phyloP scores from a whole-genome alignment of 495 filamentous ascomycete genomes.

The Darksidea phi region DNA sequence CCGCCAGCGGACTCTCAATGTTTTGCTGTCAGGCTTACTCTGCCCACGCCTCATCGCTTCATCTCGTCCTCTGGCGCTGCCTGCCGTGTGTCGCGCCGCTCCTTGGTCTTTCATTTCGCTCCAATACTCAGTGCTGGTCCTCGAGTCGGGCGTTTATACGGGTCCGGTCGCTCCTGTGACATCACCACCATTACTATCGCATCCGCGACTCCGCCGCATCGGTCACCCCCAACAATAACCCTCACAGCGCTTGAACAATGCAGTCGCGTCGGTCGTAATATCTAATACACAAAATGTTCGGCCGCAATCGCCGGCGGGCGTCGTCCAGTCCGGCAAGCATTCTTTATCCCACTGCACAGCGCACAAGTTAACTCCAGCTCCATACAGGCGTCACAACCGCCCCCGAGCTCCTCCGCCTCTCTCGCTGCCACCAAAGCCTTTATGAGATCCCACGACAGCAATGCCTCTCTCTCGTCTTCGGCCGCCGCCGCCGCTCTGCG shows the following conservation, averaged over 20 bases:
- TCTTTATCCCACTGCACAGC: background rate
- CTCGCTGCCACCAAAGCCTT: conserved; percentile 80
- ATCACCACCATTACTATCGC: conserved; percentile 18
- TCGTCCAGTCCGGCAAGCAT: conserved; percentile 37
- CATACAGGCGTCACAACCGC: conserved; percentile 58
- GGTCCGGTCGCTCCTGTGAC: conserved; percentile 6
- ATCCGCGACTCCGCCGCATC: background rate
- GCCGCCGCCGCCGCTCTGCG: conserved; percentile 82
- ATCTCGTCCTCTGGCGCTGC: background rate
- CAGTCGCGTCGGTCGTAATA: conserved; percentile 16
- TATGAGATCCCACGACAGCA: conserved; percentile 62
- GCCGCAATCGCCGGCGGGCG: conserved; percentile 27
- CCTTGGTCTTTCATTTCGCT: background rate
- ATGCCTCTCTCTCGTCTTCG: conserved; percentile 69
- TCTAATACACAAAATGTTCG: conserved; percentile 36
- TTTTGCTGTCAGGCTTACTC: background rate
- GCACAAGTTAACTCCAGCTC: conserved; percentile 14
- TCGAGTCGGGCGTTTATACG: conserved; percentile 9
- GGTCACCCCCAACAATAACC: background rate
- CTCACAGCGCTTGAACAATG: conserved; percentile 23
- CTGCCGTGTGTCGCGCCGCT: background rate
- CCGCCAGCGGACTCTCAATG: background rate
- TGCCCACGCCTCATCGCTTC: background rate
- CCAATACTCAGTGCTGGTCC: too few relatives aligned
- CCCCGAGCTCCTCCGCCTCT: conserved; percentile 67